These are phyloP conservation scores for Heterobasidion parviporum DNA, from an alignment of 1,284 basidiomycete genomes.

Conservation along the genomic window DNA sequence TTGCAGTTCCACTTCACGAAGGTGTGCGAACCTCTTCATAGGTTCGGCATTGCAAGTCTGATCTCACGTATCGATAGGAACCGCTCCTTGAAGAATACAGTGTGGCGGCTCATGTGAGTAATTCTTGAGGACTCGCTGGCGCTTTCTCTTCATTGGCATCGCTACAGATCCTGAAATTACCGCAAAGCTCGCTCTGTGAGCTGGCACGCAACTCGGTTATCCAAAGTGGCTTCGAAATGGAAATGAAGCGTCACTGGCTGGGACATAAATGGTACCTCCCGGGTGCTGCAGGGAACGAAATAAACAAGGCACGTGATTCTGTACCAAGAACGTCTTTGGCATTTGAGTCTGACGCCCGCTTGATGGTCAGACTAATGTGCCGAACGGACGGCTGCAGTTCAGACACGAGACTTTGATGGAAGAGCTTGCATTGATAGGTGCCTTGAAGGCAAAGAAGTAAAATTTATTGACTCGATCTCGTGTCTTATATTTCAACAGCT, in stretches of 20 bases:
- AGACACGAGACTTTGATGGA: constrained; percentile 86
- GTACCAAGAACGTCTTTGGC: not conserved
- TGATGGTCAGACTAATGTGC: constrained; percentile 83
- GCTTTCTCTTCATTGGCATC: not conserved
- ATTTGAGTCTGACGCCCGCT: not conserved
- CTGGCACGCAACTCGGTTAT: constrained; percentile 94
- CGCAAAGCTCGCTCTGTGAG: constrained; percentile 79
- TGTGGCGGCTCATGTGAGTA: constrained; percentile 86
- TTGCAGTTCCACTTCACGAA: constrained; percentile 96
- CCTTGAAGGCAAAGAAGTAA: constrained; percentile 2
- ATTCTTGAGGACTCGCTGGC: not conserved
- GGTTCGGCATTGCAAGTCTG: not conserved
- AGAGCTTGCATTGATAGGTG: constrained; percentile 68
- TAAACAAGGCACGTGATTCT: constrained; percentile 62
- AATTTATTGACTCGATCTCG: not conserved
- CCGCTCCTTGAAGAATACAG: constrained; percentile 96
- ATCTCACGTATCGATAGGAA: constrained; percentile 47
- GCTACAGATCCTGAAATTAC: constrained; percentile 81
- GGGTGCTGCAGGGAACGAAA: constrained; percentile 84
- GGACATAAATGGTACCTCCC: constrained; percentile 87
- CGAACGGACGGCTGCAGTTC: constrained; percentile 82
- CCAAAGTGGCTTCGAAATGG: constrained; percentile 99
- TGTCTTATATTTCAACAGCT: too few species aligned
- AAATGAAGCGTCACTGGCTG: constrained; percentile 96
- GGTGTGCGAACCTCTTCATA: constrained; percentile 29